These are phyloP conservation scores for Pythium sukuiense DNA, from an alignment of 352 stramenopile species.

Conservation along the genomic window DNA sequence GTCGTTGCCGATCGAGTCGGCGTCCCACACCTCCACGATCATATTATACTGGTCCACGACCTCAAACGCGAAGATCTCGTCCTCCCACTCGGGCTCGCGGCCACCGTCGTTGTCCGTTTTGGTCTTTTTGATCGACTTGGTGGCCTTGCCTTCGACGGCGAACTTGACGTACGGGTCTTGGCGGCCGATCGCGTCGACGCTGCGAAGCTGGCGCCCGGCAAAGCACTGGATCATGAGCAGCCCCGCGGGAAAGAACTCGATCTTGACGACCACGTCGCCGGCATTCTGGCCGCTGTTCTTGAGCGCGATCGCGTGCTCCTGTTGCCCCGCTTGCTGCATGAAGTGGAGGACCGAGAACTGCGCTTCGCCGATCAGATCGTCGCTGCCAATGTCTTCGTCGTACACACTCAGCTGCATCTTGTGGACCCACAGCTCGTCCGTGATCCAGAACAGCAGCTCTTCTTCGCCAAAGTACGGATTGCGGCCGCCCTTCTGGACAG, in stretches of 20 bases:
- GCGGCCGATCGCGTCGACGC: conserved; percentile 69
- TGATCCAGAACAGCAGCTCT: conserved; percentile 91
- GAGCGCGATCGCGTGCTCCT: conserved; percentile 63
- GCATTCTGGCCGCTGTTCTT: conserved; percentile 64
- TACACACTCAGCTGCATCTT: conserved; percentile 75
- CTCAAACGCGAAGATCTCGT: conserved; percentile 83
- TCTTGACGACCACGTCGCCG: conserved; percentile 72
- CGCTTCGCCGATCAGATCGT: conserved; percentile 87
- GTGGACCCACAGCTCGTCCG: conserved; percentile 87
- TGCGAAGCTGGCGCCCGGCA: conserved; percentile 61
- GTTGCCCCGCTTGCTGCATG: conserved; percentile 47
- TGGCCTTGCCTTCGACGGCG: conserved; percentile 67
- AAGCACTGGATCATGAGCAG: conserved; percentile 59
- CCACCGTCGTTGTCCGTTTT: conserved; percentile 88
- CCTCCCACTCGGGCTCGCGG: conserved; percentile 80
- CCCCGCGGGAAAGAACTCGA: conserved; percentile 85
- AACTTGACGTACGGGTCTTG: conserved; percentile 85
- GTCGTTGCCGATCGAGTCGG: conserved; percentile 89
- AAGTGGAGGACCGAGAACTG: conserved; percentile 74
- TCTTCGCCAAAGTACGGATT: conserved; percentile 93
- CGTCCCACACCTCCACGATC: conserved; percentile 89
- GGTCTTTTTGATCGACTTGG: conserved; percentile 77
- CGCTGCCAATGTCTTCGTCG: conserved; percentile 88
- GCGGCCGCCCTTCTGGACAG: conserved; percentile 70
- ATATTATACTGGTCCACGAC: conserved; percentile 94